These are phyloP conservation scores for Debaryomycetaceae sp. DNA, from an alignment of 1,139 yeast species.

Conservation along the genomic window DNA sequence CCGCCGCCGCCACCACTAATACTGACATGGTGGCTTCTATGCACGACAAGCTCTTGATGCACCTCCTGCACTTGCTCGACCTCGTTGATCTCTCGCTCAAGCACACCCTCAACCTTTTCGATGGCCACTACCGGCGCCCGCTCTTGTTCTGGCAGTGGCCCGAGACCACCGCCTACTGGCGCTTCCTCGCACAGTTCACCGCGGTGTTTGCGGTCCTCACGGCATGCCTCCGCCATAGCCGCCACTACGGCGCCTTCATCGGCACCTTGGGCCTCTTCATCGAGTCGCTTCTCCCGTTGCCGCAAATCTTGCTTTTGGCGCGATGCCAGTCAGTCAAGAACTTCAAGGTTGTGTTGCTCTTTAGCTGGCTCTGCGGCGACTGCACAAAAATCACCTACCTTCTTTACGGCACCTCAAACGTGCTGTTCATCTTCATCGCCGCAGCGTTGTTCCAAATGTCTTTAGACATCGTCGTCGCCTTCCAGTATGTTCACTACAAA, in stretches of 20 bases:
- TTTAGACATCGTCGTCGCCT: slow-evolving; percentile 71
- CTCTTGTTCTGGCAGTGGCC: slow-evolving; percentile 85
- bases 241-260: slow-evolving; percentile 49
- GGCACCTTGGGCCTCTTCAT: slow-evolving; percentile 73
- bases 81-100: slow-evolving; percentile 11
- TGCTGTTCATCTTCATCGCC: slow-evolving; percentile 63
- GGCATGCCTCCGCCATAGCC: slow-evolving; percentile 32
- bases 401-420: slow-evolving; percentile 64
- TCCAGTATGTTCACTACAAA: slow-evolving; percentile 62
- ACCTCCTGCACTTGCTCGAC: slow-evolving; percentile 2
- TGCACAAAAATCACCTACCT: slow-evolving; percentile 70
- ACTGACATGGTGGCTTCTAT: too few relatives aligned
- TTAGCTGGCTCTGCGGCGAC: slow-evolving; percentile 91
- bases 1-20: too few relatives aligned
- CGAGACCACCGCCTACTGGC: slow-evolving; percentile 59
- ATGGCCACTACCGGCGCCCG: slow-evolving; percentile 65
- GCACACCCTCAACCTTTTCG: slow-evolving; percentile 55
- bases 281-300: slow-evolving; percentile 82
- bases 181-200: slow-evolving; percentile 51
- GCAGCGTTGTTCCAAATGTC: slow-evolving; percentile 82
- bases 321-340: slow-evolving; percentile 70
- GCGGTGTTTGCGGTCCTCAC: slow-evolving; percentile 40
- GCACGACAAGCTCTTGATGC: slow-evolving; percentile 6
- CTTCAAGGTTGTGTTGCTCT: slow-evolving; percentile 66
- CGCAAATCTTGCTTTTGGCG: slow-evolving; percentile 73